Evolutionary conservation across 2,329 filamentous ascomycete species (phyloP), one percentile per base, ranked within the genome.

Genomic region (Penicillium sp.): DNA sequence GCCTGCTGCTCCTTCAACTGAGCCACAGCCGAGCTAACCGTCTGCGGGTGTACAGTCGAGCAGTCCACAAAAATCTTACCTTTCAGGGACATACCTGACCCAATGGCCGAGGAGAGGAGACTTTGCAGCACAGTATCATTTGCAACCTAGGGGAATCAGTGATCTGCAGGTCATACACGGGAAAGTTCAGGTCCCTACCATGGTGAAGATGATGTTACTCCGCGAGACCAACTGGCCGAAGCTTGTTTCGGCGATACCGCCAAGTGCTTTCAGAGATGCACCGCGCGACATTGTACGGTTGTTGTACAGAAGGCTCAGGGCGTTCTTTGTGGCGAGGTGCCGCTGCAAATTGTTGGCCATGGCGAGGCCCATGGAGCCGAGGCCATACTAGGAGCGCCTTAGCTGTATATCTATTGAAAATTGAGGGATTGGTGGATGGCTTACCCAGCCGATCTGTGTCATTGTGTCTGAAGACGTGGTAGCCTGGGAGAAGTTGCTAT

Each of bases 61-160:
- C 87, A 91, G 65, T 96, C 90, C 16, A 95, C 82, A 61, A 95
- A 87, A 33, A 95, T 77, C 76, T 95, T 96, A 59, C 85, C 87
- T 28, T 79, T 79, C 31, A 88, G 63, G 0, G 68, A 62, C 13
- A 63, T 60, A 4, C 61, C 63, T 3, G 57, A 65, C 34, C 50
- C 60, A 43, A 65, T 46, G 2, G 63, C 64, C 6, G 65, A 60
- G 13, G 63, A 62, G 45, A 69, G 57, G 0, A 74, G 58, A 4
- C 59, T 60, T 49, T 68, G 52, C 2, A 76, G 66, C 21, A 74
- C 73, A 2, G 67, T 49, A 61, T 76, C 74, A 51, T 77, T 73
- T 47, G 72, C 72, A 45, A 76, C 67, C 62, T 72, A 16, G 54
- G 28, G 60, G 15, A 26, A 36, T 62, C 55, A 62, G 49, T 3